phyloP scores from a whole-genome alignment of 768 basidiomycete genomes.

The Pisolithus tinctorius region DNA sequence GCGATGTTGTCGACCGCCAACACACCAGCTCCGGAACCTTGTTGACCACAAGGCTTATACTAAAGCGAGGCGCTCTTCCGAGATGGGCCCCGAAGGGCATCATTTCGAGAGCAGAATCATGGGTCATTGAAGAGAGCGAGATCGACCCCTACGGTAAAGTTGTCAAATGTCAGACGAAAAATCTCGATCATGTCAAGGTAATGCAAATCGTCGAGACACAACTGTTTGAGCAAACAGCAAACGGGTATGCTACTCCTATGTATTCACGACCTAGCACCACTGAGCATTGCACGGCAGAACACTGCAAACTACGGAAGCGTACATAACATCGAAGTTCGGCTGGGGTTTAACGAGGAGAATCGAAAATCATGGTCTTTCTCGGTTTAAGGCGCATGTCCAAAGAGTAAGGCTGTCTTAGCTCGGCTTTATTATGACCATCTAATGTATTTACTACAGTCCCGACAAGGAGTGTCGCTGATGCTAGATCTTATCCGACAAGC shows the following conservation, averaged over 20 bases:
- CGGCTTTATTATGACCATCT: slow-evolving; percentile 3
- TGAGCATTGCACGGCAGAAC: slow-evolving; percentile 50
- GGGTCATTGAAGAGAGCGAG: slow-evolving; percentile 93
- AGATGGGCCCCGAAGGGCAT: slow-evolving; percentile 87
- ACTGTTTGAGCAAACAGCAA: slow-evolving; percentile 56
- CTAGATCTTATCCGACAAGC: slow-evolving; percentile 75
- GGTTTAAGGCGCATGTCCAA: slow-evolving; percentile 85
- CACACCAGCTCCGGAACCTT: slow-evolving; percentile 70
- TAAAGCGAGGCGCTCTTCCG: slow-evolving; percentile 88
- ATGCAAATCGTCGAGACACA: slow-evolving; percentile 89
- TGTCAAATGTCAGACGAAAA: slow-evolving; percentile 75
- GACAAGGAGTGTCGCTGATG: slow-evolving; percentile 82
- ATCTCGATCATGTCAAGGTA: slow-evolving; percentile 90
- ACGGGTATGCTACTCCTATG: slow-evolving; percentile 51
- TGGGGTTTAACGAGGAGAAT: slow-evolving; percentile 86
- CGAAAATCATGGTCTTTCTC: slow-evolving; percentile 76
- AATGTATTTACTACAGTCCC: slow-evolving; percentile 45
- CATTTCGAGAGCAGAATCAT: slow-evolving; percentile 78
- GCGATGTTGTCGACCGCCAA: slow-evolving; percentile 87
- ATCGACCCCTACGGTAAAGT: slow-evolving; percentile 79
- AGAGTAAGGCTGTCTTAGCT: slow-evolving; percentile 42
- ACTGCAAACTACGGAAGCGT: slow-evolving; percentile 78
- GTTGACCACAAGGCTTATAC: slow-evolving; percentile 81
- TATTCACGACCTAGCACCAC: background rate
- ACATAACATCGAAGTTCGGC: slow-evolving; percentile 83